Evolutionary conservation across 1,139 yeast species (phyloP), one percentile per base, ranked within the genome.

Genomic region (Debaryomyces robertsiae): DNA sequence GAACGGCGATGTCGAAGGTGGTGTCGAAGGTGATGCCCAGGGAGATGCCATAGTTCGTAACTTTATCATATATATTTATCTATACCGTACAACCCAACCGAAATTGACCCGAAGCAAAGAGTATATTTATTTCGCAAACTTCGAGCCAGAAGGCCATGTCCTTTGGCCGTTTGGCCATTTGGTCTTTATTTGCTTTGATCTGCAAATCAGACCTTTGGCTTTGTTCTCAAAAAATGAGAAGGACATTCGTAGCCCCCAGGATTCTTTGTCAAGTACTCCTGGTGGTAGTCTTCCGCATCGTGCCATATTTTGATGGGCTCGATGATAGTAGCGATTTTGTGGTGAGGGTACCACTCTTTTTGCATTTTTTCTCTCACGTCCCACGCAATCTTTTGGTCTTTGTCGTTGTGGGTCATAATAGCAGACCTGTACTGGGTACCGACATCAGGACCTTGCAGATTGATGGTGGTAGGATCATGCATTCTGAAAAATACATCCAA

Each of bases 231-330:
- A 47, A 75, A 89, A 58, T 91, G 98, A 4, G 91, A 81, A 17
- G 96, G 94, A 61, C 98, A 91, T 46, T 84, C 87, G 63, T 89
- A 87, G 3, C 97, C 97, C 3, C 69, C 66, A 1, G 96, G 95
- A 58, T 91, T 89, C 56, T 79, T 82, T 41, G 74, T 73, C 55
- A 91, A 71, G 61, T 93, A 93, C 46, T 76, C 58, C 59, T 93
- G 98, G 61, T 93, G 98, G 61, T 91, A 93, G 30, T 82, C 90
- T 63, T 93, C 98, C 14, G 98, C 98, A 57, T 91, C 96, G 69
- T 83, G 83, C 76, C 89, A 93, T 42, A 72, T 72, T 41, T 71
- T 62, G 40, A 88, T 75, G 11, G 88, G 85, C 54, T 79, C 87
- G 41, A 91, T 79, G 38, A 68, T 67, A 1, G 98, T 90, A 39